Conservation (phyloP, 106 monocot genomes). For the Platanthera guangdongensis region DNA sequence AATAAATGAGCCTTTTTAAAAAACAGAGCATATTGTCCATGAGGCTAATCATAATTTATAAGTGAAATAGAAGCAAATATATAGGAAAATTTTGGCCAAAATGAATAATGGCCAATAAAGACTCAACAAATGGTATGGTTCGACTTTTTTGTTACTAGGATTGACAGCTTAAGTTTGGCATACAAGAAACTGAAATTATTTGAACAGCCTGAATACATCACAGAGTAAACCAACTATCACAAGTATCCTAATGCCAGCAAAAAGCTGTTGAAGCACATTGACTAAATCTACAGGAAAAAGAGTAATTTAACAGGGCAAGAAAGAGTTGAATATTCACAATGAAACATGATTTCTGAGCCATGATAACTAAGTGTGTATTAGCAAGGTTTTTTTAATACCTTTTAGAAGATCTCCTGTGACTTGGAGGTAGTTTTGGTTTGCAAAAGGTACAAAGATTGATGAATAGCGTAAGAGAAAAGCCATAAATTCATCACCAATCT, state of each 20-base stretch:
- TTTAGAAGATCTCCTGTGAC: neutral
- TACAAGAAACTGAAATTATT: too few relatives aligned
- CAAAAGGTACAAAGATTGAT: constrained; percentile 1
- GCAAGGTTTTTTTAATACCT: neutral
- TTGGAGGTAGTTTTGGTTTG: constrained; percentile 6
- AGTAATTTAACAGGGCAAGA: neutral
- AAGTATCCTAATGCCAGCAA: neutral
- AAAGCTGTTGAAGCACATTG: neutral
- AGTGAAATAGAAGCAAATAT: too few relatives aligned
- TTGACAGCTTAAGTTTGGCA: too few relatives aligned
- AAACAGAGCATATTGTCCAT: too few relatives aligned
- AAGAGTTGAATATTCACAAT: neutral
- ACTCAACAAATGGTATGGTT: too few relatives aligned
- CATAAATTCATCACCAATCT: constrained; percentile 8
- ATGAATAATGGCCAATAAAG: too few relatives aligned
- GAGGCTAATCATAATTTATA: too few relatives aligned
- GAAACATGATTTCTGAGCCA: neutral
- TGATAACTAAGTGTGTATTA: neutral
- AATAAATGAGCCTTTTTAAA: too few relatives aligned
- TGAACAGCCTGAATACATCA: too few relatives aligned
- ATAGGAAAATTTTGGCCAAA: too few relatives aligned
- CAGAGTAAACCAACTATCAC: neutral
- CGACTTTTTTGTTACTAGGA: too few relatives aligned
- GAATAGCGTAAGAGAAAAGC: neutral
- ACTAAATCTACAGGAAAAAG: neutral